Conservation (phyloP, 2,329 filamentous ascomycete genomes). For the Rhynchosporium secalis region DNA sequence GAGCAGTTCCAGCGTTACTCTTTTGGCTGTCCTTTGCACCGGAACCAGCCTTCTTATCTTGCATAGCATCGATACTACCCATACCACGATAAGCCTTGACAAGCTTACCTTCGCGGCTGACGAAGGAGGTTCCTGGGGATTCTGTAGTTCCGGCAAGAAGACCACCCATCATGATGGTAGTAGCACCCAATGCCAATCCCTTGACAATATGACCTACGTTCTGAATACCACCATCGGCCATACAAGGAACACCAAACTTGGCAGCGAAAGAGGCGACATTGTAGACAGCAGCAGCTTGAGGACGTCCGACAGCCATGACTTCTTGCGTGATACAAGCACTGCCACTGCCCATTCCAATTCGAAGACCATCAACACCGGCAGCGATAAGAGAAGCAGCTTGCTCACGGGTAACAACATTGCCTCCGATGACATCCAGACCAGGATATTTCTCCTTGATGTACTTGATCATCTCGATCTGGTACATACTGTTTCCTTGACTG, state of each 20-base stretch:
- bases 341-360: conserved; percentile 98
- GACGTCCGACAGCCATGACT: conserved; percentile 97
- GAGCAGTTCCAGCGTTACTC: conserved; percentile 91
- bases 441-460: conserved; percentile 89
- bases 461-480: conserved; percentile 98
- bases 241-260: conserved; percentile 94
- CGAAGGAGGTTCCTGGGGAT: conserved; percentile 94
- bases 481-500: conserved; percentile 97
- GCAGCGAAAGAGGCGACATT: conserved; percentile 87
- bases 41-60: conserved; percentile 95
- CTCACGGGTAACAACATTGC: conserved; percentile 97
- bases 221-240: conserved; percentile 96
- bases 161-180: conserved; percentile 99
- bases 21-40: conserved; percentile 71
- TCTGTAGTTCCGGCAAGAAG: conserved; percentile 95
- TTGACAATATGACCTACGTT: conserved; percentile 99
- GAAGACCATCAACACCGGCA: conserved; percentile 91
- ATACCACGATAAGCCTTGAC: conserved; percentile 99
- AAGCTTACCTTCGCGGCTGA: conserved; percentile 93
- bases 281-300: conserved; percentile 91
- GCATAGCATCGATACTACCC: conserved; percentile 99
- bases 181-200: conserved; percentile 89
- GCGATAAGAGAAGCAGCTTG: conserved; percentile 91
- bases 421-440: conserved; percentile 88
- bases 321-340: conserved; percentile 99